phyloP scores from a whole-genome alignment of 768 basidiomycete species.

The Gautieria morchelliformis region DNA sequence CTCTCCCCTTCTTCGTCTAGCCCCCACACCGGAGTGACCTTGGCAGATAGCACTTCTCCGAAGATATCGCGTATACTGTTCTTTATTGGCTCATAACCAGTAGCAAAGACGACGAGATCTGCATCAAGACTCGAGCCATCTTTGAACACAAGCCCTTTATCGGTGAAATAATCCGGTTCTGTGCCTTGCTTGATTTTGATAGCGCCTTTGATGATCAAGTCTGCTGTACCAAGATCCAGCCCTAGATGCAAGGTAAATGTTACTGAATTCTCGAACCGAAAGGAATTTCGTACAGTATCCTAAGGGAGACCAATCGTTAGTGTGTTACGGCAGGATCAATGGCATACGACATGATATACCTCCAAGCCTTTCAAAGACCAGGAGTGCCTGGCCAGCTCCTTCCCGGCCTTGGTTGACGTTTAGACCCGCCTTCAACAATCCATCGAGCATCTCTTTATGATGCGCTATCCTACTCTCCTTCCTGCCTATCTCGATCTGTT shows the following conservation, averaged over 20 bases:
- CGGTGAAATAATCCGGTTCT: background rate
- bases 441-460: conserved; percentile 27
- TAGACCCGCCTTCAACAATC: conserved; percentile 27
- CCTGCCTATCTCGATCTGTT: conserved; percentile 6
- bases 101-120: conserved; percentile 13
- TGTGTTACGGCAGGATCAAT: background rate
- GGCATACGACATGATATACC: conserved; percentile 19
- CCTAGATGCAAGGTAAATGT: background rate
- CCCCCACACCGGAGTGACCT: conserved; percentile 26
- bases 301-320: background rate
- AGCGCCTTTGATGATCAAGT: conserved; percentile 11
- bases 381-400: no score
- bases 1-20: conserved; percentile 35
- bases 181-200: conserved; percentile 10
- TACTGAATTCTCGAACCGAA: background rate
- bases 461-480: conserved; percentile 9
- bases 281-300: background rate
- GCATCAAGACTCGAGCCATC: conserved; percentile 10
- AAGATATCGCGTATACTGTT: conserved; percentile 24
- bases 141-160: conserved; percentile 4
- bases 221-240: conserved; percentile 9
- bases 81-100: conserved; percentile 25
- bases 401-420: conserved; percentile 26
- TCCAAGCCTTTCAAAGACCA: conserved; percentile 23
- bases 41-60: conserved; percentile 25